phyloP scores from a whole-genome alignment of 805 yeast genomes.

The Pichia ethanolica region DNA sequence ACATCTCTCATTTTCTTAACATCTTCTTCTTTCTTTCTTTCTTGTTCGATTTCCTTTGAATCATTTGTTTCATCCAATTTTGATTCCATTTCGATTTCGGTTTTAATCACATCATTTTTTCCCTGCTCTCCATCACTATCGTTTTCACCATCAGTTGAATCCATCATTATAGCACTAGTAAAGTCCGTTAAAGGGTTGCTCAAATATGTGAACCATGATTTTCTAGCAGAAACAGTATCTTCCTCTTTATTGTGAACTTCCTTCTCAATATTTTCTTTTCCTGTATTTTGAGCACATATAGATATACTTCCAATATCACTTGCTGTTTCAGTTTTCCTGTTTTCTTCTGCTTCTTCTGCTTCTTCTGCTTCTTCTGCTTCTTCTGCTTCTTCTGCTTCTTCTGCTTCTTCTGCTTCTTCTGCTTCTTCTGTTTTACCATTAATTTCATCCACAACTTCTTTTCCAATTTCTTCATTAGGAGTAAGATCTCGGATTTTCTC shows the following conservation, averaged over 20 bases:
- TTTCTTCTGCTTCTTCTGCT: background rate
- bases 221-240: background rate
- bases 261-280: too few species aligned
- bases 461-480: background rate
- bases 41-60: too few species aligned
- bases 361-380: background rate
- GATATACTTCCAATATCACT: too few species aligned
- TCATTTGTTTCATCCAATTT: too few species aligned
- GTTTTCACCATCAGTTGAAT: background rate
- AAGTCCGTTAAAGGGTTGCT: background rate
- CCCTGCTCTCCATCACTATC: background rate
- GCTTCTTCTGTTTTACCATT: background rate
- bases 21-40: too few species aligned
- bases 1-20: too few species aligned
- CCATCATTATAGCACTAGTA: background rate
- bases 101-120: background rate
- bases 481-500: background rate
- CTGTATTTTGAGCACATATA: too few species aligned
- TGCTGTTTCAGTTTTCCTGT: background rate
- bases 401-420: background rate
- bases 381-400: background rate
- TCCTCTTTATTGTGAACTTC: background rate
- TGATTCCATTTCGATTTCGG: too few species aligned
- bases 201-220: background rate
- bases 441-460: constrained; percentile 1